phyloP scores from a whole-genome alignment of 139 green algal genomes.

The Pseudopediastrum boryanum region DNA sequence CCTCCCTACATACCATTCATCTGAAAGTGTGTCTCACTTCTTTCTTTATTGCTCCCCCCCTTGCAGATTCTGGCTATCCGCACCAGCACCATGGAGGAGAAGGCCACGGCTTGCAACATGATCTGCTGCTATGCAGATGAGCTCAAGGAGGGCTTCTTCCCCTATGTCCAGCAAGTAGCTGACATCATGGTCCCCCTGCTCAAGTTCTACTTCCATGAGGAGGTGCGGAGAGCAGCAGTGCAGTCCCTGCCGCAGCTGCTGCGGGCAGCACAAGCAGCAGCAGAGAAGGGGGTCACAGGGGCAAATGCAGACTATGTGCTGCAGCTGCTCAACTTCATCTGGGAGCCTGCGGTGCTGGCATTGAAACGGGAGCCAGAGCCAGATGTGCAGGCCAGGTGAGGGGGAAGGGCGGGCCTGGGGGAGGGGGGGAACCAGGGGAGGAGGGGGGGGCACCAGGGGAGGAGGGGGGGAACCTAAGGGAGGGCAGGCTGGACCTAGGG shows the following conservation, averaged over 20 bases:
- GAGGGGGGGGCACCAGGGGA: no score
- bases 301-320: constrained; percentile 58
- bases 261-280: constrained; percentile 64
- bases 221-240: constrained; percentile 74
- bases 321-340: constrained; percentile 43
- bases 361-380: constrained; percentile 75
- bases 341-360: constrained; percentile 51
- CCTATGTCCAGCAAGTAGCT: constrained; percentile 79
- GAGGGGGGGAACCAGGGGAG: no score
- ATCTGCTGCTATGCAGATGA: constrained; percentile 97
- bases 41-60: no score
- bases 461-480: no score
- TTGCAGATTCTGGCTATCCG: constrained; percentile 49
- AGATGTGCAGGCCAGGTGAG: constrained; percentile 69
- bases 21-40: no score
- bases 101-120: constrained; percentile 98
- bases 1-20: no score
- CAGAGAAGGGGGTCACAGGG: constrained; percentile 66
- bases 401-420: no score
- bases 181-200: constrained; percentile 71
- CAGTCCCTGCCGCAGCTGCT: constrained; percentile 89
- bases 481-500: no score
- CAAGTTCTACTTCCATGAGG: constrained; percentile 98
- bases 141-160: constrained; percentile 95
- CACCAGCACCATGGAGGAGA: constrained; percentile 83